Evolutionary conservation across 345 rosid species (phyloP), one percentile per base, ranked within the genome.

Genomic region (Salix udensis): DNA sequence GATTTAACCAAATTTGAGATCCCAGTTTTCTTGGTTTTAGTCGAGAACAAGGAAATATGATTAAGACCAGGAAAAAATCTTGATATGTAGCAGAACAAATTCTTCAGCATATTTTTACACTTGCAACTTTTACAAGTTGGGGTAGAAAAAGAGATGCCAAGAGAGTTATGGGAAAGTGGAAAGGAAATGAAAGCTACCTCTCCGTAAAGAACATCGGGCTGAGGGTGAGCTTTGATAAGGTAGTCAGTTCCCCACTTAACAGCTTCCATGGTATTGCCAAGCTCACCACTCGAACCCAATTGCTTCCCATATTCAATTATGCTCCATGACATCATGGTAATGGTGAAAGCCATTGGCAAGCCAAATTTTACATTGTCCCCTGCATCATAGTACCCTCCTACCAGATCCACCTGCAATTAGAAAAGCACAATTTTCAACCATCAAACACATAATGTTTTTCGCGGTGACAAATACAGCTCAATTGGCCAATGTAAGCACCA

Each of bases 341-440:
- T 80, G 14, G 99, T 96, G 79, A 96, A 96, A 1, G 99, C 99
- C 99, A 96, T 93, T 40, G 99, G 99, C 4, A 96, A 85, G 2
- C 99, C 99, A 74, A 96, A 96, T 88, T 96, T 96, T 82, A 96
- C 99, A 83, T 96, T 96, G 86, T 96, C 99, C 79, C 99, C 99
- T 48, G 99, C 99, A 79, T 96, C 99, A 70, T 96, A 92, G 84
- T 96, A 96, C 46, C 99, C 99, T 75, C 99, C 99, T 0, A 91
- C 95, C 34, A 96, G 90, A 91, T 96, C 95, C 88, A 91, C 97
- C 98, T 96, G 83, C 31, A n/a, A 67, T 62, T 65, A n/a, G 10
- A 62, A 3, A 42, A 37, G 23, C 13, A 3, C 64, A n/a, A 1
- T 23, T 4, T 2, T 9, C 2, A 58, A 58, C 64, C 64, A 58